These are phyloP conservation scores for Metschnikowia lachancei DNA, from an alignment of 805 yeast genomes.

Conservation along the genomic window DNA sequence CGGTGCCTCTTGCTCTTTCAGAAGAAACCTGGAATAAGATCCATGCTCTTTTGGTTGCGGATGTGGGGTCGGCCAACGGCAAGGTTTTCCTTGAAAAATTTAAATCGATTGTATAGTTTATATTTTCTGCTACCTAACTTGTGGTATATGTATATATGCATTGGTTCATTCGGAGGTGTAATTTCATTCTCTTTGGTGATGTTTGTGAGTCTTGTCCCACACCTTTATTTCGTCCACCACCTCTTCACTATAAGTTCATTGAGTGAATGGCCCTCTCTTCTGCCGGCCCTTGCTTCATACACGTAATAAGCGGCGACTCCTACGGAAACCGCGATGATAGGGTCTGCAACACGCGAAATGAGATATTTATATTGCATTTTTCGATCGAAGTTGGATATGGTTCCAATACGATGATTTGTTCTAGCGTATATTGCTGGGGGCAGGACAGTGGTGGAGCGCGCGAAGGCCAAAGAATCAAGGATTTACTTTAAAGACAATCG, in stretches of 20 bases:
- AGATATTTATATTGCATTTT: constrained; percentile 45
- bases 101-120: constrained; percentile 5
- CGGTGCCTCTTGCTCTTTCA: constrained; percentile 13
- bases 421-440: too few relatives aligned
- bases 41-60: constrained; percentile 30
- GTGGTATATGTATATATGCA: not conserved
- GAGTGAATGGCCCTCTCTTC: constrained; percentile 59
- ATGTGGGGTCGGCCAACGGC: constrained; percentile 28
- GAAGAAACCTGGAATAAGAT: constrained; percentile 47
- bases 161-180: too few relatives aligned
- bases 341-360: constrained; percentile 57
- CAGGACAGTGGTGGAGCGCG: too few relatives aligned
- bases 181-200: too few relatives aligned
- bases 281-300: constrained; percentile 56
- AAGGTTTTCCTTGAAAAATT: constrained; percentile 31
- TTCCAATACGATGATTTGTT: too few relatives aligned
- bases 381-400: not conserved
- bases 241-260: constrained; percentile 47
- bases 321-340: constrained; percentile 57
- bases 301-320: constrained; percentile 64
- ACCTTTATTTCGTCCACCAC: constrained; percentile 8
- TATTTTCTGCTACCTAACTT: not conserved
- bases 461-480: too few relatives aligned
- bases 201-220: too few relatives aligned
- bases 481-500: too few relatives aligned